Conservation (phyloP, 345 rosid genomes). For the Hirschfeldia incana region DNA sequence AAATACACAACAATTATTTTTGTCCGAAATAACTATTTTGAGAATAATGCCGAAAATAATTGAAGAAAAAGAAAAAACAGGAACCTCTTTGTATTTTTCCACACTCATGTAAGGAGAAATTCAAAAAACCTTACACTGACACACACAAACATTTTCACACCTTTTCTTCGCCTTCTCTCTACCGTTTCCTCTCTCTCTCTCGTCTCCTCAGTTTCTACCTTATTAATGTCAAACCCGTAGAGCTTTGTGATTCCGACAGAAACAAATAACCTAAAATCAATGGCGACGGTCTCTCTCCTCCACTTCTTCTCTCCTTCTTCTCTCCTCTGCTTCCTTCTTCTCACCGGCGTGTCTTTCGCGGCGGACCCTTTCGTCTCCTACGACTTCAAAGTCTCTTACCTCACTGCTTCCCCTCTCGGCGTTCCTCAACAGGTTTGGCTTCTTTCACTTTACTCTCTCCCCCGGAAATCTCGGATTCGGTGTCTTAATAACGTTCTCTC, state of each 20-base stretch:
- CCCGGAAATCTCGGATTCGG: not conserved
- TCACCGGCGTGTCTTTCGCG: not conserved
- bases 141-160: not conserved
- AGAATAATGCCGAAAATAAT: not conserved
- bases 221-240: not conserved
- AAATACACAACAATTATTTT: not conserved
- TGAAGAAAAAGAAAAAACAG: not conserved
- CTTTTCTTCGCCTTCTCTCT: not conserved
- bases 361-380: not conserved
- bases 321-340: not conserved
- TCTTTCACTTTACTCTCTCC: too few relatives aligned
- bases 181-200: not conserved
- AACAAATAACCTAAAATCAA: not conserved
- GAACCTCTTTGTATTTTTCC: not conserved
- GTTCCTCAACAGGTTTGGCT: not conserved
- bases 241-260: not conserved
- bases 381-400: not conserved
- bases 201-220: not conserved
- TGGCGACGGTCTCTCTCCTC: not conserved
- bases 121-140: not conserved
- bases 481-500: not conserved
- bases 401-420: not conserved
- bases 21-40: not conserved
- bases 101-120: not conserved
- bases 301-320: not conserved